A percentile compares a stretch with the other conserved stretches of the same genome.
These are phyloP conservation scores for Rhizopogon vesiculosus DNA, from an alignment of 768 basidiomycete genomes.

Conservation along the genomic window DNA sequence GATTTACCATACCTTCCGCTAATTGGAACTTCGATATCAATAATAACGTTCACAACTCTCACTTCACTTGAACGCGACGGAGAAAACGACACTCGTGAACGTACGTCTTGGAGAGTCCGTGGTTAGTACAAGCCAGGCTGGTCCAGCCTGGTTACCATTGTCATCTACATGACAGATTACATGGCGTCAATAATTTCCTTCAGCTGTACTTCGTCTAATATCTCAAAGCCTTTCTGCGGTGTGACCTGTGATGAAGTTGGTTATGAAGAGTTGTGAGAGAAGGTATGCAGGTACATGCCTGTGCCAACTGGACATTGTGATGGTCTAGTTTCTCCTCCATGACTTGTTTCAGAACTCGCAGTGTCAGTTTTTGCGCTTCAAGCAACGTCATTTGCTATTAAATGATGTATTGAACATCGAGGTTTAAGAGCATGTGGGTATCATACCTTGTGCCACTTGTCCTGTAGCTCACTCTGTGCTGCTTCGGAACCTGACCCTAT, in stretches of 20 bases:
- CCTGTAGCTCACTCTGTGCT: constrained; percentile 94
- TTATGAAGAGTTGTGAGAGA: background rate
- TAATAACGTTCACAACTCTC: background rate
- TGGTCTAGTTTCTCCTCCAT: constrained; percentile 99
- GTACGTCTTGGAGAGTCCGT: too few relatives aligned
- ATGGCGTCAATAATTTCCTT: constrained; percentile 84
- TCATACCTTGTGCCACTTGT: constrained; percentile 90
- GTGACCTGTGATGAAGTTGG: constrained; percentile 58
- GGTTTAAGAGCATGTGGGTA: background rate
- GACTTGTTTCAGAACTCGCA: constrained; percentile 94
- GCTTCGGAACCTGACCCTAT: constrained; percentile 98
- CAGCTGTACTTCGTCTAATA: constrained; percentile 74
- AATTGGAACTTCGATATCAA: constrained; percentile 6
- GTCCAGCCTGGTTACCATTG: background rate
- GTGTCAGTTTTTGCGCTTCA: constrained; percentile 83
- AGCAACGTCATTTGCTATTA: constrained; percentile 84
- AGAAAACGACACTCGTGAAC: background rate
- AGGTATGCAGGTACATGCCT: constrained; percentile 43
- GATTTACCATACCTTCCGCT: constrained; percentile 1
- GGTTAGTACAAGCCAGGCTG: background rate
- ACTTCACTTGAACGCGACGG: background rate
- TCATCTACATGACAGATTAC: constrained; percentile 35
- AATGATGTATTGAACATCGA: constrained; percentile 3
- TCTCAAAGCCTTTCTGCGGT: constrained; percentile 76
- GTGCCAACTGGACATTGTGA: constrained; percentile 96